Evolutionary conservation across 2,329 filamentous ascomycete species (phyloP), one percentile per base, ranked within the genome.

Genomic region (Alternaria gaisen): DNA sequence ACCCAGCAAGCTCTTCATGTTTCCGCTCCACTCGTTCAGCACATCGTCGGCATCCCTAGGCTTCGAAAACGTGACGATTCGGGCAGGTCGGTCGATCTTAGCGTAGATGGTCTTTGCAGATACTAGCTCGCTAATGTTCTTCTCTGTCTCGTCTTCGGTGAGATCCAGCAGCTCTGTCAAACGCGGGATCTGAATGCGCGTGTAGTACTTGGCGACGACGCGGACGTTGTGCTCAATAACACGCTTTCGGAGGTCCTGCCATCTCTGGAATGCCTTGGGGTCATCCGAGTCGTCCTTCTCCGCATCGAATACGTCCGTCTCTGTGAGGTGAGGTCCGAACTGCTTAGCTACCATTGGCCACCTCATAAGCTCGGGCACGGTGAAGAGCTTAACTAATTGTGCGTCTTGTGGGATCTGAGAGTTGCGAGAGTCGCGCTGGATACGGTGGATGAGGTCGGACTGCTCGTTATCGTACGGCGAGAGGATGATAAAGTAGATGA

Each of bases 141-240:
- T 97, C 83, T 99, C 95, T 10, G 95, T 98, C 84, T 99, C 95
- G 61, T 97, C 93, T 78, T 97, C 93, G 1, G 90, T 91, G 68
- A 99, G 85, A 77, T 99, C 95, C 58, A 99, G 88, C 30, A 99
- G 87, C 79, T 95, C 87, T 8, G 93, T 97, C 63, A 99, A 85
- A 34, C 95, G 92, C 67, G 90, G 88, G 86, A 97, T 95, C 79
- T 93, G 90, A 77, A 99, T 97, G 71, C 95, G 92, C 22, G 95
- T 99, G 83, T 99, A 99, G 85, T 99, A 99, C 82, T 97, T 97
- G 72, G 95, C 95, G 38, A 99, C 88, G 2, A 99, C 95, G 53
- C 95, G 92, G 54, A 99, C 94, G 70, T 99, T 99, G 83, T 99
- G 95, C 84, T 99, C 95, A 73, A 99, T 99, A 64, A 99, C 95